Conservation (phyloP, 495 filamentous ascomycete genomes). For the Darksidea phi region DNA sequence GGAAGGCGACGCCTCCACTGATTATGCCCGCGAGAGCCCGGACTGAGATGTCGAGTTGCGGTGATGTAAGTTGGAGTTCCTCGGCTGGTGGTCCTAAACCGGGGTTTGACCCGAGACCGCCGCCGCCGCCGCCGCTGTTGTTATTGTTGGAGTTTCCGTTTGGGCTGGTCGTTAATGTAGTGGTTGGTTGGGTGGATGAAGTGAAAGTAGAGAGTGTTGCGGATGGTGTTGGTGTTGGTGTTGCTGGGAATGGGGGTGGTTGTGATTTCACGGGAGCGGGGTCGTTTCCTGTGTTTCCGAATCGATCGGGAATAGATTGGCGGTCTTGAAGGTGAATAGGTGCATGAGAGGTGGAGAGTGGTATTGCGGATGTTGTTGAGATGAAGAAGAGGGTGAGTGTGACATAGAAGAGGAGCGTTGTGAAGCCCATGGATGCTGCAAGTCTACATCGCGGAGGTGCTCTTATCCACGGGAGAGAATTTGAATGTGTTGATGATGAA, state of each 20-base stretch:
- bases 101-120: not conserved
- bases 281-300: conserved; percentile 6
- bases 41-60: conserved; percentile 4
- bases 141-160: conserved; percentile 4
- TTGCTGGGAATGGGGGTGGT: not conserved
- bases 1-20: not conserved
- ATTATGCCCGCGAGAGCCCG: conserved; percentile 22
- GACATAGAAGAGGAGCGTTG: conserved; percentile 18
- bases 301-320: conserved; percentile 26
- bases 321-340: conserved; percentile 6
- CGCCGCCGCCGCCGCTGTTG: too few species aligned
- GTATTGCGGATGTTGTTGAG: not conserved
- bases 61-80: conserved; percentile 10
- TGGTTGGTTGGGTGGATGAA: not conserved
- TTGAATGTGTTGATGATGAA: not conserved
- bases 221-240: conserved; percentile 1
- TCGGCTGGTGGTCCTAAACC: not conserved
- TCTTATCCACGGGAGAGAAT: not conserved
- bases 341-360: not conserved
- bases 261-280: not conserved
- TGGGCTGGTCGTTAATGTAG: conserved; percentile 3
- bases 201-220: not conserved
- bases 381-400: conserved; percentile 8
- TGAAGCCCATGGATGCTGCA: conserved; percentile 8
- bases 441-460: conserved; percentile 21